Evolutionary conservation across 2,329 filamentous ascomycete species (phyloP).

Genomic region (Cladosporium sphaerospermum): DNA sequence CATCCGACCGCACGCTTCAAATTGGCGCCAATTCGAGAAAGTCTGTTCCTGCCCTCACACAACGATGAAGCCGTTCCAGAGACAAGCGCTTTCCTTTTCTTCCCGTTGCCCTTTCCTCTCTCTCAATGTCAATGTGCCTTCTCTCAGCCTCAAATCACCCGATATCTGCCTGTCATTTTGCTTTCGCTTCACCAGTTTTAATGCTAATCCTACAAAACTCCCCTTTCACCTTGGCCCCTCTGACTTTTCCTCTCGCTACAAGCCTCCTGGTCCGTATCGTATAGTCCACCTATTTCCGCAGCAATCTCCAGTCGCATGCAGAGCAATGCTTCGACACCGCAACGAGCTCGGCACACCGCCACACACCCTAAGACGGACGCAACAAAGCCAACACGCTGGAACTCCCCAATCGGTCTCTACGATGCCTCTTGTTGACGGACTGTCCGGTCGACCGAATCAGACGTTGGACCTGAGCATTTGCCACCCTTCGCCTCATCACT

Average conservation of each 20-base stretch:
- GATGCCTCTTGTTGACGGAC: background rate
- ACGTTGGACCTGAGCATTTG: conserved; percentile 26
- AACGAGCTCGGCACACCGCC: conserved; percentile 13
- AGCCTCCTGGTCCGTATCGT: background rate
- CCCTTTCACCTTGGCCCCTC: background rate
- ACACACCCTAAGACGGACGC: conserved; percentile 16
- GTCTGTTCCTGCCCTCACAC: no score
- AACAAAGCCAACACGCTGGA: conserved; percentile 12
- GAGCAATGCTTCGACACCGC: conserved; percentile 20
- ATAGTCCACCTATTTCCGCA: conserved; percentile 5
- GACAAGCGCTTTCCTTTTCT: no score
- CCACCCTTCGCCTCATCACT: conserved; percentile 14
- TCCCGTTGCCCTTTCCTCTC: background rate
- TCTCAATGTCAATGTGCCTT: background rate
- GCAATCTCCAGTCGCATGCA: conserved; percentile 2
- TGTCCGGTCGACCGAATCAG: background rate
- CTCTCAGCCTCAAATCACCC: background rate
- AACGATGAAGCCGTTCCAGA: no score
- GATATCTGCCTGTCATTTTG: background rate
- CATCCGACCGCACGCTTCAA: no score
- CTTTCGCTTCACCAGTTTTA: background rate
- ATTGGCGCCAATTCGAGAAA: no score
- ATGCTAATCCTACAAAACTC: background rate
- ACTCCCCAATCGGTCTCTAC: conserved; percentile 12
- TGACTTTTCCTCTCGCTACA: background rate